phyloP scores from a whole-genome alignment of 441 rosid species.

The Adansonia madagascariensis region DNA sequence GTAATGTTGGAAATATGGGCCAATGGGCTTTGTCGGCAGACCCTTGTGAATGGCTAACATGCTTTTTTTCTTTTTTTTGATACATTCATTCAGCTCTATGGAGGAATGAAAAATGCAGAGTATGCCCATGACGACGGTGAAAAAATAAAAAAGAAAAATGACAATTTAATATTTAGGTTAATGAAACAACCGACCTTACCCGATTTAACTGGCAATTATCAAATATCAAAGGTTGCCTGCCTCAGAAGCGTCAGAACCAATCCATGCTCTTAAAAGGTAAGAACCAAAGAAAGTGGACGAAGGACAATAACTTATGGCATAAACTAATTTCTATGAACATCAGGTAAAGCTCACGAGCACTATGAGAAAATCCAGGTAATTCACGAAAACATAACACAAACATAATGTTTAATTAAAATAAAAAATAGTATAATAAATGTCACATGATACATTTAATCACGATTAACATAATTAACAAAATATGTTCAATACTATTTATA shows the following conservation, averaged over 20 bases:
- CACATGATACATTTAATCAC: neutral
- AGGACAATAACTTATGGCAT: neutral
- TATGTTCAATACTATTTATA: no score
- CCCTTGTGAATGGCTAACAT: neutral
- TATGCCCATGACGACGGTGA: neutral
- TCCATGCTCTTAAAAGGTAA: neutral
- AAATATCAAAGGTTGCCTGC: neutral
- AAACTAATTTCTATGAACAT: neutral
- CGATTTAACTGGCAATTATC: neutral
- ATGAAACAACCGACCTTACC: conserved; percentile 16
- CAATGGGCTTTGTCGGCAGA: neutral
- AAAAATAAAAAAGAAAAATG: neutral
- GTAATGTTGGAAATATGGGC: neutral
- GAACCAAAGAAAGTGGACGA: neutral
- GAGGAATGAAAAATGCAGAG: neutral
- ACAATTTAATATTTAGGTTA: neutral
- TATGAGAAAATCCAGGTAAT: neutral
- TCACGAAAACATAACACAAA: no score
- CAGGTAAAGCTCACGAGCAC: neutral
- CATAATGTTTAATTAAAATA: no score
- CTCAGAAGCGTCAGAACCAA: neutral
- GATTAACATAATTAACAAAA: no score
- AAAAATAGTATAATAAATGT: neutral
- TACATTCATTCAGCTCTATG: neutral
- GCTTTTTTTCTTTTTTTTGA: no score